Evolutionary conservation across 305 asterid genomes (phyloP).

Genomic region (Salvia sclarea): DNA sequence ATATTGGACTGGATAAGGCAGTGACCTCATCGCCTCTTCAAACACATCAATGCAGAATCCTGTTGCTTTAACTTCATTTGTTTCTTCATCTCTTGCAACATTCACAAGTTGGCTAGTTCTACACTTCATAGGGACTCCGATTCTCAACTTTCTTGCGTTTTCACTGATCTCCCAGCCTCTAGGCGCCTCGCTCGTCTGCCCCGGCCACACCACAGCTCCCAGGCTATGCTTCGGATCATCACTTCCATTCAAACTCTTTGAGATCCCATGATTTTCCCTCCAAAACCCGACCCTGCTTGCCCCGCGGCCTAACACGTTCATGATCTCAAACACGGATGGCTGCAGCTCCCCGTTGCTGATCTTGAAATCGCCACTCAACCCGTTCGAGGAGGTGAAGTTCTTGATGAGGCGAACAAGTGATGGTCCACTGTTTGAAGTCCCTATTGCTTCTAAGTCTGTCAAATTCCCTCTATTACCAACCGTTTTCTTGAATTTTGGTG

Average conservation of each 20-base stretch:
- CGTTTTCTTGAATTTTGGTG: slow-evolving; percentile 21
- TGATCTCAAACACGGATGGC: slow-evolving; percentile 42
- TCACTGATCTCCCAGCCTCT: slow-evolving; percentile 57
- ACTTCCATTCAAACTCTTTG: slow-evolving; percentile 9
- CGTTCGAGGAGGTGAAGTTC: slow-evolving; percentile 35
- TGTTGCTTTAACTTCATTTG: slow-evolving; percentile 30
- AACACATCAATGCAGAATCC: slow-evolving; percentile 52
- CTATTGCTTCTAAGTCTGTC: slow-evolving; percentile 47
- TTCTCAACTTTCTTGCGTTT: slow-evolving; percentile 35
- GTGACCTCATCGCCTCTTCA: slow-evolving; percentile 34
- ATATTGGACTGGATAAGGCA: slow-evolving; percentile 40
- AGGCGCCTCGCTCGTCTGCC: slow-evolving; percentile 38
- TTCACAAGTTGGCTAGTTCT: slow-evolving; percentile 39
- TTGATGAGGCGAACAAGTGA: slow-evolving; percentile 33
- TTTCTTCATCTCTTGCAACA: slow-evolving; percentile 35
- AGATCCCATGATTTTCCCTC: slow-evolving; percentile 38
- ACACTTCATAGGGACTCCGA: slow-evolving; percentile 47
- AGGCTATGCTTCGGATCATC: slow-evolving; percentile 25
- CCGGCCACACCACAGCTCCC: slow-evolving; percentile 52
- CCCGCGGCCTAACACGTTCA: slow-evolving; percentile 45
- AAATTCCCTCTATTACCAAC: slow-evolving; percentile 13
- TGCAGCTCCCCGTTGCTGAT: slow-evolving; percentile 40
- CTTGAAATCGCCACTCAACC: slow-evolving; percentile 54
- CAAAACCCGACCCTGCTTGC: slow-evolving; percentile 45
- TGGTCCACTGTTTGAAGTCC: slow-evolving; percentile 43